Evolutionary conservation across 2,329 filamentous ascomycete genomes (phyloP), one percentile per base, ranked within the genome.

Genomic region (Davidsoniella virescens): DNA sequence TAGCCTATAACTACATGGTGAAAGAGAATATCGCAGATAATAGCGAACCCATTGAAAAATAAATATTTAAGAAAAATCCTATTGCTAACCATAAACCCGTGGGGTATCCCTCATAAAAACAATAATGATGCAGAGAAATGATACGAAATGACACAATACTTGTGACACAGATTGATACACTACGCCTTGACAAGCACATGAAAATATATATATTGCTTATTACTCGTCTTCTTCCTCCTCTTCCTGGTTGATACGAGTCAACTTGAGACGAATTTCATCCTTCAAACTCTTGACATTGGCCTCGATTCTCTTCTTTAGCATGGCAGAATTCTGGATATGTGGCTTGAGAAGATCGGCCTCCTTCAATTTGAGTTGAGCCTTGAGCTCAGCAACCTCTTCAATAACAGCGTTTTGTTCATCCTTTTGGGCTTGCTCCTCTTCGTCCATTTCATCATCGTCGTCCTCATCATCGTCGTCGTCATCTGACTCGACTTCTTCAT

Each of bases 401-500:
- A 71, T 69, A 54, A 75, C 69, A 54, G 73, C 72, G 55, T 73
- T 69, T 54, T 71, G 65, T 54, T 75, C 68, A 44, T 74, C 70
- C 17, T 65, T 64, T 49, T 66, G 64, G 3, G 69, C 68, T 40
- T 69, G 66, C 53, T 72, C 65, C 46, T 76, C 74, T 23, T 74
- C 72, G 50, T 76, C 74, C 12, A 71, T 63, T 41, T 74, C 72
- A 2, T 73, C 71, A 33, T 71, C 70, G 39, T 71, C 71, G 8
- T 73, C 72, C 10, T 71, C 70, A 4, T 70, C 70, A 18, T 44
- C 37, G 2, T 73, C 72, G 5, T 71, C 70, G 23, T 71, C 68
- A 10, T 72, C 70, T 7, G 67, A 67, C 17, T 70, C 67, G 3
- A 66, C 63, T 7, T 66, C 67, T 1, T 68, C 69, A 8, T 69